Percentiles rank a stretch among this genome's conserved stretches.
Evolutionary conservation across 2,329 filamentous ascomycete species (phyloP).

Genomic region (Bisporella sp.): DNA sequence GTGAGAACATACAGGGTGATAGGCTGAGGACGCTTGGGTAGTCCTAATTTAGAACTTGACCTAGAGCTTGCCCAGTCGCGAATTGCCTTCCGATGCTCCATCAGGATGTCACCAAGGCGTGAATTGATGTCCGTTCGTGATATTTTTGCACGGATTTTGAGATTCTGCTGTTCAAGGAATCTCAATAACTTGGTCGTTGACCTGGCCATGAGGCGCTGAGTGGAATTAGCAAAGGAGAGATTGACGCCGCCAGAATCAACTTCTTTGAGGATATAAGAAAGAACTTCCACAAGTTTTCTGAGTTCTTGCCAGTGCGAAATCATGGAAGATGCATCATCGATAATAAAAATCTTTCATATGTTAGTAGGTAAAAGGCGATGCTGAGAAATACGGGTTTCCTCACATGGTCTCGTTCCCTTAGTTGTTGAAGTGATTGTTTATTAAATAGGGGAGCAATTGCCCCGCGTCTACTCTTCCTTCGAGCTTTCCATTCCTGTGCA

Average conservation of each 20-base stretch:
- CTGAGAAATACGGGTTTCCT: not conserved
- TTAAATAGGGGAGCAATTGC: too few relatives aligned
- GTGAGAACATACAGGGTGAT: conserved; percentile 12
- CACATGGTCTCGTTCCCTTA: conserved; percentile 7
- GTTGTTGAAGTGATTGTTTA: not conserved
- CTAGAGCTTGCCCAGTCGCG: too few relatives aligned
- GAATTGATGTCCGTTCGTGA: too few relatives aligned
- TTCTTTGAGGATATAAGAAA: conserved; percentile 11
- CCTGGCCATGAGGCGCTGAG: too few relatives aligned
- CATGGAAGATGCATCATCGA: conserved; percentile 9
- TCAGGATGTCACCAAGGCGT: too few relatives aligned
- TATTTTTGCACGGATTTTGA: too few relatives aligned
- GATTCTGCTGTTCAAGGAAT: too few relatives aligned
- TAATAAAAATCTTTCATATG: conserved; percentile 9
- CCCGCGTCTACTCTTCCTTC: not conserved
- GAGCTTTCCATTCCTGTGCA: conserved; percentile 7
- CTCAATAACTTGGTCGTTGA: too few relatives aligned
- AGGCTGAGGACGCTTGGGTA: not conserved
- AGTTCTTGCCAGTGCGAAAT: conserved; percentile 3
- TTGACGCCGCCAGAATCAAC: conserved; percentile 8
- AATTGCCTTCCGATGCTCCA: too few relatives aligned
- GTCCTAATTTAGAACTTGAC: too few relatives aligned
- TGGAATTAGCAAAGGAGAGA: conserved; percentile 8
- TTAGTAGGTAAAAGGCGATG: not conserved
- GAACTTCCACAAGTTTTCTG: conserved; percentile 1